Base-by-base conservation (phyloP, 2,329 filamentous ascomycete genomes). In the Cordyceps cicadae region DNA sequence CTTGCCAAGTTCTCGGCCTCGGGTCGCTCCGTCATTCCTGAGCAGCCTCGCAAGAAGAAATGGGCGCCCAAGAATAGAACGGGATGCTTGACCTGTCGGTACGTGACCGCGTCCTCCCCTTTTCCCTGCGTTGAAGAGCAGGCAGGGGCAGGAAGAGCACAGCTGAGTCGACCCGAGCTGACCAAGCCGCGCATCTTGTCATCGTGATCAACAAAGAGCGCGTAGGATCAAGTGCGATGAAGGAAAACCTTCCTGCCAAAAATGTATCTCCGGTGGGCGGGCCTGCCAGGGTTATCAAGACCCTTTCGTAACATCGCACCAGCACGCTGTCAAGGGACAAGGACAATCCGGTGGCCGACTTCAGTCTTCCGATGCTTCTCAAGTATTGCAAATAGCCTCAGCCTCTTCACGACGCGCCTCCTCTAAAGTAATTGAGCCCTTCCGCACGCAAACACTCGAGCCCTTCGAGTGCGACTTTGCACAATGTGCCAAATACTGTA, bases 401-500 rank as follows among this genome's bases (percentile, higher is more conserved):
- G 29, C 29, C 29, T 29, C 29, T 6, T 29, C 29, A 8, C 5
- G 29, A 5, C 3, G 17, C 12, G 15, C 37, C 3, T 26, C 37
- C 24, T 5, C 15, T 37, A 54, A 43, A 11, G 6, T 14, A 2
- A 19, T 43, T 5, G 3, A 7, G 24, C 39, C 39, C 17, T 55
- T 45, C 17, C 41, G 53, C 12, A 29, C 29, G 29, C 54, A n/a
- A n/a, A 6, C 41, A 19, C 26, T 57, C 15, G 54, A 57, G 29
- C 54, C 54, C 3, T 57, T 57, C 21, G 54, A 57, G 43, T 57
- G 54, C 39, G 54, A 57, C 32, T 57, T 57, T 57, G 41, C 41
- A n/a, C 43, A 57, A 41, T 57, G 54, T 14, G 54, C 45, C 19
- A 48, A 45, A 26, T 57, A 57, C 39, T 57, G 54, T 48, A 57